Percentiles rank a stretch among this genome's conserved stretches.
Evolutionary conservation across 306 rosid genomes (phyloP).

Genomic region (Inga laurina): DNA sequence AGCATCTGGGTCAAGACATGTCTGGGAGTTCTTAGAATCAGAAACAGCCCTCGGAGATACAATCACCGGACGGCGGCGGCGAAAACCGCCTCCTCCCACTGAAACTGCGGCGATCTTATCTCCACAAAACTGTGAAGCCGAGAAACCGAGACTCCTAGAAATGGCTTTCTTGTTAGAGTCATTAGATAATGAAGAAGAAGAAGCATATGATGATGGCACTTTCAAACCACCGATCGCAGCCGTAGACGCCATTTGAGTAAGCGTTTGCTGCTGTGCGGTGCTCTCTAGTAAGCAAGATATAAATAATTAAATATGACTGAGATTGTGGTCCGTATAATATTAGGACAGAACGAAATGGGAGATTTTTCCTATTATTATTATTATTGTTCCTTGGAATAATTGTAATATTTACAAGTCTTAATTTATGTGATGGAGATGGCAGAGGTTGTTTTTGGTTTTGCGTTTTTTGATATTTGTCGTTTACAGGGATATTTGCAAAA

Average conservation of each 20-base stretch:
- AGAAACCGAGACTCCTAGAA: constrained; percentile 39
- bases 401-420: too few species aligned
- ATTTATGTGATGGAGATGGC: constrained; percentile 10
- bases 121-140: constrained; percentile 47
- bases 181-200: not conserved
- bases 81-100: not conserved
- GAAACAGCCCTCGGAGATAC: constrained; percentile 89
- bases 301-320: not conserved
- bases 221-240: constrained; percentile 46
- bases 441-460: not conserved
- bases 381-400: too few species aligned
- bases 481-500: not conserved
- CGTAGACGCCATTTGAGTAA: constrained; percentile 47
- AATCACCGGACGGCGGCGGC: constrained; percentile 39
- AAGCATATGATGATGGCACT: constrained; percentile 29
- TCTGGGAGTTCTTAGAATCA: constrained; percentile 88
- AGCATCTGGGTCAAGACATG: constrained; percentile 98
- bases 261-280: not conserved
- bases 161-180: constrained; percentile 30
- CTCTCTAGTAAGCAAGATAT: not conserved
- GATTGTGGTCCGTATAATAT: constrained; percentile 24
- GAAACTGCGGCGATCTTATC: constrained; percentile 33
- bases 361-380: not conserved
- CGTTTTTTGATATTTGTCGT: constrained; percentile 3
- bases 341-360: too few species aligned